These are phyloP conservation scores for Petasospora rhodanensis DNA, from an alignment of 1,139 yeast genomes.

Conservation along the genomic window DNA sequence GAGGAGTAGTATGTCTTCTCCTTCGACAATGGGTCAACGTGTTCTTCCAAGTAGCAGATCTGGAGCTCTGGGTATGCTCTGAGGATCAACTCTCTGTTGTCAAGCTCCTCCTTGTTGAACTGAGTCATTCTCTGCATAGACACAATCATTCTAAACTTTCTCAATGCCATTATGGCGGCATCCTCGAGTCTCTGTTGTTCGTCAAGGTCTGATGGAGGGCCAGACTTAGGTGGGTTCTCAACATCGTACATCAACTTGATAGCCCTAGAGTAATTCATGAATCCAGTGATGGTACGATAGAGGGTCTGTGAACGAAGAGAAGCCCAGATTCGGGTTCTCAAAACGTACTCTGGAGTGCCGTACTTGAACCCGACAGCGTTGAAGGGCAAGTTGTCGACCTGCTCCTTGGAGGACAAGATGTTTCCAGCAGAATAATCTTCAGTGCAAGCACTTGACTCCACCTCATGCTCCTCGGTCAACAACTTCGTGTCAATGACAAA, in stretches of 20 bases:
- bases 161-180: constrained; percentile 66
- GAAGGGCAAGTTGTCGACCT: constrained; percentile 62
- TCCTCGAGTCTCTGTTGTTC: constrained; percentile 54
- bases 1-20: constrained; percentile 63
- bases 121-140: constrained; percentile 71
- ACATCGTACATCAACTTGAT: constrained; percentile 66
- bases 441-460: constrained; percentile 26
- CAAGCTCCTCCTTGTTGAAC: constrained; percentile 62
- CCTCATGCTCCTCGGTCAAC: constrained; percentile 52
- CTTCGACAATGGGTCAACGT: constrained; percentile 55
- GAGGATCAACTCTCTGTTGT: constrained; percentile 63
- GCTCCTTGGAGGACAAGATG: constrained; percentile 31
- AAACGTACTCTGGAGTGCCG: constrained; percentile 69
- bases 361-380: constrained; percentile 72
- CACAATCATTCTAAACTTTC: constrained; percentile 68
- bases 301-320: constrained; percentile 69
- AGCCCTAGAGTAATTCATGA: constrained; percentile 76
- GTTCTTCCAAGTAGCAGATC: constrained; percentile 68
- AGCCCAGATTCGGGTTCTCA: constrained; percentile 77
- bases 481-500: constrained; percentile 70
- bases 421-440: constrained; percentile 25
- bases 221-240: constrained; percentile 52
- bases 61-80: constrained; percentile 72
- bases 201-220: not conserved
- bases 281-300: constrained; percentile 71